Evolutionary conservation across 257 asterid genomes (phyloP), one percentile per base, ranked within the genome.

Genomic region (Anisodus acutangulus): DNA sequence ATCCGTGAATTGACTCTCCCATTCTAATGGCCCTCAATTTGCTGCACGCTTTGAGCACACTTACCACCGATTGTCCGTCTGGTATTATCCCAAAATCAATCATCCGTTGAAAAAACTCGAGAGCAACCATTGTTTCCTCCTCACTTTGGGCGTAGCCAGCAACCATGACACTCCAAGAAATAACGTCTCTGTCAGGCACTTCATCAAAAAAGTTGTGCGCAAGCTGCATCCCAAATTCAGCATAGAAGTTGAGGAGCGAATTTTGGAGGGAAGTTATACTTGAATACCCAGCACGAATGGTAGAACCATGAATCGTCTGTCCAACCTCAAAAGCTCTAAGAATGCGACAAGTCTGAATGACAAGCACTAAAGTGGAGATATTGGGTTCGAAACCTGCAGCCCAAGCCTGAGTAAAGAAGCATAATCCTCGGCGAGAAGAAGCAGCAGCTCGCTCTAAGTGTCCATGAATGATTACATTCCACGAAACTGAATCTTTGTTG

Each of bases 141-240:
- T 82, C 87, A 35, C 60, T 66, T 64, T 89, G 91, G 26, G 88
- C 89, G 79, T 93, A 89, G 84, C 93, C 92, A 74, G 90, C 87
- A 80, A 93, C 90, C 88, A 95, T 91, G 87, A 90, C 92, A 84
- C 95, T 93, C 98, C 98, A 95, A 55, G 95, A 89, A 78, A 95
- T 91, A 19, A 93, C 94, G 69, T 95, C 98, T 92, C 90, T 92
- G 54, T 88, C 93, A 84, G 69, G 22, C 88, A 92, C 90, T 87
- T 95, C 99, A 71, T 87, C 90, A 15, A 95, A 95, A 67, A 95
- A 91, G 35, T 80, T 92, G 76, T 86, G 89, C 3, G 98, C 97
- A 87, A 82, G 86, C 57, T 88, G 89, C 91, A 93, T 90, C 43
- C 87, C 70, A 3, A 91, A 60, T 67, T 90, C 93, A 63, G 95